Base-by-base conservation (phyloP, 345 rosid genomes). In the Viola odorata region DNA sequence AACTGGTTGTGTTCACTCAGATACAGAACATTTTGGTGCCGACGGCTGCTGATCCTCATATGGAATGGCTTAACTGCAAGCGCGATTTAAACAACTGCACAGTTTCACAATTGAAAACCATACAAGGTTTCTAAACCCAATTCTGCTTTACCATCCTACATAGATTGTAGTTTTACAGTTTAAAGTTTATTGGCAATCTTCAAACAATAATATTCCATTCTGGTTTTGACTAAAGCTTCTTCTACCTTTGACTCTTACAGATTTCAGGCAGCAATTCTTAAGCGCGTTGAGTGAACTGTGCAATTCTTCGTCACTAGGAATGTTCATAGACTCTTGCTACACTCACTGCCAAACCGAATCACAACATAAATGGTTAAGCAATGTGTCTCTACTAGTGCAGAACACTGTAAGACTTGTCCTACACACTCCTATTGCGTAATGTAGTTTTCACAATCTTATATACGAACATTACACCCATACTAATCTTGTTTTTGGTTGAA, bases 11-110 rank as follows among this genome's bases (percentile, higher is more conserved):
- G n/a, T 36, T 37, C 41, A 11, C 36, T 58, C 77, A 94, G 99
- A 82, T 94, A 66, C 80, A 77, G 77, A 88, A 88, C 69, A 83
- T 83, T 62, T 73, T 94, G 77, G 97, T 91, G 7, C 99, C 99
- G 0, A 80, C 75, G n/a, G 87, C 60, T 0, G 91, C 95, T 32
- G 97, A 90, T 81, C 97, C 89, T 9, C 75, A 55, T 48, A 95
- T 97, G 40, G 45, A 69, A 59, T 94, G 99, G 99, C 81, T 70
- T 39, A 71, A 74, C 76, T 94, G 99, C 80, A 86, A 88, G 78
- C 81, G 74, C 23, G 77, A 85, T 70, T 76, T 86, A 53, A 78
- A 55, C 73, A 78, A 78, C 12, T 94, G 99, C 69, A 78, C 85
- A 11, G 68, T 82, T 15, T 40, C 52, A 44, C 96, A 94, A 65